These are phyloP conservation scores for Byssothecium circinans DNA, from an alignment of 2,329 filamentous ascomycete species.

Conservation along the genomic window DNA sequence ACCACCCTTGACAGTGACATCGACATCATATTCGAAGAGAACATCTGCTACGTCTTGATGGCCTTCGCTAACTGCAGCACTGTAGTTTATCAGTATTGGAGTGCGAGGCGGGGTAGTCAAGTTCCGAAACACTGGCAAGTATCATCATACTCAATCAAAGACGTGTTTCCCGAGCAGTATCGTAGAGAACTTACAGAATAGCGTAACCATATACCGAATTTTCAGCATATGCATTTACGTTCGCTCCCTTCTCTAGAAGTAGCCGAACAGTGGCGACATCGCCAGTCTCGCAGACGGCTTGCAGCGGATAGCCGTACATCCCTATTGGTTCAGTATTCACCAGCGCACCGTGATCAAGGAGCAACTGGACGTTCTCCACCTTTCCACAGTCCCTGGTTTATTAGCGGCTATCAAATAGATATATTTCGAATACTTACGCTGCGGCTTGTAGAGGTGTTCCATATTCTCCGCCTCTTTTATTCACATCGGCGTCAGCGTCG, in stretches of 20 bases:
- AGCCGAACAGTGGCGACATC: slow-evolving; percentile 18
- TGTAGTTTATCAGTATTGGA: not conserved
- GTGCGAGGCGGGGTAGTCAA: no score
- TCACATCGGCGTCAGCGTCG: slow-evolving; percentile 22
- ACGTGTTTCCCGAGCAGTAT: not conserved
- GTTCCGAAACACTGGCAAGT: no score
- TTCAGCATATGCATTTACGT: slow-evolving; percentile 23
- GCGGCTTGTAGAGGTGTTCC: slow-evolving; percentile 24
- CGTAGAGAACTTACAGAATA: slow-evolving; percentile 12
- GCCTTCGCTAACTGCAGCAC: slow-evolving; percentile 17
- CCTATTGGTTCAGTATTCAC: slow-evolving; percentile 24
- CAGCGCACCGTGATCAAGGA: slow-evolving; percentile 23
- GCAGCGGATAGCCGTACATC: slow-evolving; percentile 22
- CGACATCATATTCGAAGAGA: slow-evolving; percentile 20
- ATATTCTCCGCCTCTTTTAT: slow-evolving; percentile 23
- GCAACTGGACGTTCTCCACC: slow-evolving; percentile 21
- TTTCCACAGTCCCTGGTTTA: slow-evolving; percentile 12
- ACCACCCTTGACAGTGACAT: slow-evolving; percentile 25
- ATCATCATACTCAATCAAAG: no score
- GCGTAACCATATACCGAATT: slow-evolving; percentile 18
- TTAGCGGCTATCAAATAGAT: not conserved
- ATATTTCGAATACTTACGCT: not conserved
- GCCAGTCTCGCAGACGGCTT: slow-evolving; percentile 22
- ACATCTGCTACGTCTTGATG: slow-evolving; percentile 13
- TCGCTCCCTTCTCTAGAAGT: slow-evolving; percentile 20